A percentile compares a stretch with the other conserved stretches of the same genome.
Evolutionary conservation across 352 stramenopile species (phyloP).

Genomic region (Saprolegnia diclina): DNA sequence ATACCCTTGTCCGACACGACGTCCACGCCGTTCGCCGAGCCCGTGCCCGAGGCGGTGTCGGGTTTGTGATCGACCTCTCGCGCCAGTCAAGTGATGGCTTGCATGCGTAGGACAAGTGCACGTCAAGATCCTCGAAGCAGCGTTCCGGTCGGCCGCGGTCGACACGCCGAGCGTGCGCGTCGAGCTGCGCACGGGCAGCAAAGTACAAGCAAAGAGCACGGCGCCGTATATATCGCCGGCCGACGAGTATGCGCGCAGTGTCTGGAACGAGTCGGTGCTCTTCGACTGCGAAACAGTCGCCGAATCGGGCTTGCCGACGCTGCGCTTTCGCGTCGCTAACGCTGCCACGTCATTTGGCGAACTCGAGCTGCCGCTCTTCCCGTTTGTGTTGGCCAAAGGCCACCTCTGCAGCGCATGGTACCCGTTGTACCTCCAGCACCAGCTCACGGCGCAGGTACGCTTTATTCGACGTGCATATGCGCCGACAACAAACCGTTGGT

Average conservation of each 20-base stretch:
- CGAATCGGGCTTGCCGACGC: neutral
- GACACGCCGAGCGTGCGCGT: neutral
- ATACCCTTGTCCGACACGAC: slow-evolving; percentile 30
- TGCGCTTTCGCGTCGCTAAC: neutral
- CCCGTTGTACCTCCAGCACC: neutral
- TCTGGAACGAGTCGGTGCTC: slow-evolving; percentile 14
- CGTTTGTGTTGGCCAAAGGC: slow-evolving; percentile 43
- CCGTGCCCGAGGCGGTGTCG: slow-evolving; percentile 2
- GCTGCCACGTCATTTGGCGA: slow-evolving; percentile 22
- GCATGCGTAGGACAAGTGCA: slow-evolving; percentile 33
- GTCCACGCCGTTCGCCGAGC: neutral
- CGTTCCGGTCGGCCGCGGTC: slow-evolving; percentile 29
- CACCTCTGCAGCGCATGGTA: slow-evolving; percentile 40
- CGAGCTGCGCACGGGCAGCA: neutral
- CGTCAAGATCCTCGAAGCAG: slow-evolving; percentile 30
- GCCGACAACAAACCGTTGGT: neutral
- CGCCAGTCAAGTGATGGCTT: slow-evolving; percentile 4
- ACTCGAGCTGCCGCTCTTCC: slow-evolving; percentile 43
- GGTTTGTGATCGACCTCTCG: slow-evolving; percentile 9
- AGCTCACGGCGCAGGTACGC: slow-evolving; percentile 27
- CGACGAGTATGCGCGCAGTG: slow-evolving; percentile 16
- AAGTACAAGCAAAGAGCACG: neutral
- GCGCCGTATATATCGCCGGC: slow-evolving; percentile 1
- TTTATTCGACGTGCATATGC: neutral
- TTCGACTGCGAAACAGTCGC: slow-evolving; percentile 4